Evolutionary conservation across 2,329 filamentous ascomycete genomes (phyloP).

Genomic region (Stagonosporopsis chrysanthemi): DNA sequence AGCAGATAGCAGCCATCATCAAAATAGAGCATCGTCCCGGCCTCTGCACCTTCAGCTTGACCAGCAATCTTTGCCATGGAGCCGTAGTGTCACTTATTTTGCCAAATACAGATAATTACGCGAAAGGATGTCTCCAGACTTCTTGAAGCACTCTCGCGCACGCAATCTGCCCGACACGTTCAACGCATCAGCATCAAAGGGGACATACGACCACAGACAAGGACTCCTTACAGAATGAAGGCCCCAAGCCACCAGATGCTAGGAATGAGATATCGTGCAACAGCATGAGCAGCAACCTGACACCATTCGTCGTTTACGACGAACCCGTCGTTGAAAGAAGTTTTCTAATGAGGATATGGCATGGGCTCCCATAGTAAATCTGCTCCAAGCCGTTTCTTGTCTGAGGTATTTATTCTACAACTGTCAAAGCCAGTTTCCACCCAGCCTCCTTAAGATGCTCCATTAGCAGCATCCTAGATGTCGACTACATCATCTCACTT

Average conservation of each 20-base stretch:
- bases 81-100: conserved; percentile 24
- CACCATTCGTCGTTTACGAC: conserved; percentile 25
- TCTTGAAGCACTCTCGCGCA: conserved; percentile 21
- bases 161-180: conserved; percentile 27
- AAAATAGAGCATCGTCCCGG: conserved; percentile 25
- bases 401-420: conserved; percentile 30
- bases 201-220: conserved; percentile 6
- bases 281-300: neutral
- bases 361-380: conserved; percentile 28
- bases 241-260: neutral
- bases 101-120: conserved; percentile 18
- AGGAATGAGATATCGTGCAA: conserved; percentile 26
- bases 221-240: too few species aligned
- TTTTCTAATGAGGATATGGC: conserved; percentile 28
- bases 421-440: conserved; percentile 30
- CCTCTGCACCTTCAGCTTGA: conserved; percentile 26
- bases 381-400: conserved; percentile 21
- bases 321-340: conserved; percentile 26
- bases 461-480: conserved; percentile 26
- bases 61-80: conserved; percentile 28
- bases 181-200: conserved; percentile 28
- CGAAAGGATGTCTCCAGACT: conserved; percentile 20
- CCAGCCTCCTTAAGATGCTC: conserved; percentile 25
- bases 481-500: conserved; percentile 31
- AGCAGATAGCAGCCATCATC: conserved; percentile 28